Evolutionary conservation across 108 stramenopile species (phyloP), one percentile per base, ranked within the genome.

Genomic region (Cyclotella choctawhatcheeana): DNA sequence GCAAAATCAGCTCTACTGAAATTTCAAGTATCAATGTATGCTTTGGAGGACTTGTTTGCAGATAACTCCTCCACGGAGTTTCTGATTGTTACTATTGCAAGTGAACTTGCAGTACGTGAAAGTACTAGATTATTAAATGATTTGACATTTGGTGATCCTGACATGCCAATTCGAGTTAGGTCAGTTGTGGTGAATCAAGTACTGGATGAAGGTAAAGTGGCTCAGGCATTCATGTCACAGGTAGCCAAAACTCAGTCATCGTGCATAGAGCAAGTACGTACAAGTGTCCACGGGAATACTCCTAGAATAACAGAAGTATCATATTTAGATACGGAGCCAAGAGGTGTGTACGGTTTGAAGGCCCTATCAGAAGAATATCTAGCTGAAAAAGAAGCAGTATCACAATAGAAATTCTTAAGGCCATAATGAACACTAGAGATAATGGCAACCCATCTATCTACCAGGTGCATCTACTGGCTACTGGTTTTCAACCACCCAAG

Each of bases 101-200:
- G 92, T 1, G 94, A 95, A 63, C 69, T 97, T 33, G 93, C 96
- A 25, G 89, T 92, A 16, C 81, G 90, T 43, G 96, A 97, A 73
- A 95, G 89, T 55, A 76, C 86, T 0, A 77, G 96, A 35, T 70
- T 97, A 27, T 51, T 97, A 62, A 90, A 93, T 58, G 92, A 95
- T 67, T 67, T 95, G 64, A 95, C 93, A 3, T 93, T 95, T 84
- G 90, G 89, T 44, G 85, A 83, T 52, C 89, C 92, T 18, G 93
- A 94, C 52, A 87, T 94, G 89, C 89, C 89, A 8, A 88, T 95
- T 58, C 89, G 89, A 45, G 91, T 92, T 0, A 84, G 91, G 32
- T 93, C 90, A 31, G 80, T 97, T 4, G 86, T 97, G 1, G 89
- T 85, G 13, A 97, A 97, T 63, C 96, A 97, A 62, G 91, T 97